These are phyloP conservation scores for Pythium dissotocum DNA, from an alignment of 352 stramenopile species.

Conservation along the genomic window DNA sequence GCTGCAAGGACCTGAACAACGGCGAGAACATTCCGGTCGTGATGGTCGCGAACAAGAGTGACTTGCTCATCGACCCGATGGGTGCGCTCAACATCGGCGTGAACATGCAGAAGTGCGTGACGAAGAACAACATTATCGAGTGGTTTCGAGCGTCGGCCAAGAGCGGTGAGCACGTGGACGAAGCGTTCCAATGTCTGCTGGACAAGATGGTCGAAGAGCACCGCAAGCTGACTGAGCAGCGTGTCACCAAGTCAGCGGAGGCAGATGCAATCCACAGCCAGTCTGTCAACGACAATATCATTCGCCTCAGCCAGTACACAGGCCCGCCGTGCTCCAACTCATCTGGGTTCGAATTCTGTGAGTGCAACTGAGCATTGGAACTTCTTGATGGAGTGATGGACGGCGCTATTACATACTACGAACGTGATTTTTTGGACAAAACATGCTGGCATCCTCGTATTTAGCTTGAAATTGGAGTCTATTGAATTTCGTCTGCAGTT, in stretches of 20 bases:
- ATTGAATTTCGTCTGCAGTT: too few species aligned
- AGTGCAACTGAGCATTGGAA: slow-evolving; percentile 19
- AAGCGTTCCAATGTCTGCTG: slow-evolving; percentile 65
- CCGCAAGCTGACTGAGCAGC: slow-evolving; percentile 31
- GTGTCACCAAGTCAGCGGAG: not conserved
- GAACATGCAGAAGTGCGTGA: slow-evolving; percentile 85
- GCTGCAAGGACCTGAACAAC: slow-evolving; percentile 49
- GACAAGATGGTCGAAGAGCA: slow-evolving; percentile 59
- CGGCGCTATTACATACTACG: too few species aligned
- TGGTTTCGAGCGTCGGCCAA: slow-evolving; percentile 81
- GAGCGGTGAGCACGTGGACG: slow-evolving; percentile 58
- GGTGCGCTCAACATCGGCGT: slow-evolving; percentile 71
- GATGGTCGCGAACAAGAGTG: slow-evolving; percentile 87
- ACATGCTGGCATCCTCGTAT: too few species aligned
- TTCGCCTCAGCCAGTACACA: slow-evolving; percentile 42
- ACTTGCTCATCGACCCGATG: slow-evolving; percentile 70
- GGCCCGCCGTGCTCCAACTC: slow-evolving; percentile 21
- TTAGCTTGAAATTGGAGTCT: too few species aligned
- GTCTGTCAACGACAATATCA: slow-evolving; percentile 32
- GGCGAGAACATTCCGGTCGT: slow-evolving; percentile 64
- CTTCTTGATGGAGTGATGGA: too few species aligned
- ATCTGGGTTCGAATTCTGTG: slow-evolving; percentile 17
- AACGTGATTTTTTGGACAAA: too few species aligned
- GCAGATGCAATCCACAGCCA: not conserved
- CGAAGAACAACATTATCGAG: slow-evolving; percentile 68